Base-by-base conservation (phyloP, 805 yeast genomes). In the Ogataea polymorpha region DNA sequence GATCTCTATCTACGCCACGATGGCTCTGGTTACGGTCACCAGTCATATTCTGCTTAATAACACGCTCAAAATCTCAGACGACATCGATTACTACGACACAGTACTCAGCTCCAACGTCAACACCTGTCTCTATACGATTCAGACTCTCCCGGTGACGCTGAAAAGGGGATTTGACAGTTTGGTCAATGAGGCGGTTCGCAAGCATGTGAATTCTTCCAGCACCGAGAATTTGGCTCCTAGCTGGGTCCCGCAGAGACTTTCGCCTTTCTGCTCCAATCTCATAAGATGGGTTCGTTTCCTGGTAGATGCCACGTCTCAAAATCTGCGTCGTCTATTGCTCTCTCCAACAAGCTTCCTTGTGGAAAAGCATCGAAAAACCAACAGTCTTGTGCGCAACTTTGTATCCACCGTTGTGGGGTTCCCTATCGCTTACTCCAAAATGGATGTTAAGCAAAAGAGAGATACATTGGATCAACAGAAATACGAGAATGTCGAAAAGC, bases 61-160 rank as follows among this genome's bases (percentile, higher is more conserved):
- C 12, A 74, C 81, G 2, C 46, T 73, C 4, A 71, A 75, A 7
- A 48, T 75, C 11, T 44, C 60, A 16, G 68, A 67, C 29, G 74
- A 72, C 46, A 48, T 75, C n/a, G 58, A 59, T 23, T 78, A 76
- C 51, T 77, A 72, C 67, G 74, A 75, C 20, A 37, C 57, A 2
- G 54, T 68, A 0, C 49, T 64, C 3, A 50, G 63, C 10, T 66
- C 71, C 4, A 55, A 54, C 2, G 47, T 54, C 14, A 61, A 66
- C 21, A 43, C 62, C 13, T 35, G 55, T 2, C 14, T 71, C 1
- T 73, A 73, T 43, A 49, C 70, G 1, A 15, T 73, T 7, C 81
- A 73, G 51, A 63, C 61, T 0, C 45, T 63, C 6, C 74, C 72
- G 6, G 14, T 30, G 2, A 58, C 62, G n/a, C 7, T 51, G 0